Percentiles rank a stretch among this genome's conserved stretches.
Conservation (phyloP, 345 rosid species). For the Reutealis trisperma region DNA sequence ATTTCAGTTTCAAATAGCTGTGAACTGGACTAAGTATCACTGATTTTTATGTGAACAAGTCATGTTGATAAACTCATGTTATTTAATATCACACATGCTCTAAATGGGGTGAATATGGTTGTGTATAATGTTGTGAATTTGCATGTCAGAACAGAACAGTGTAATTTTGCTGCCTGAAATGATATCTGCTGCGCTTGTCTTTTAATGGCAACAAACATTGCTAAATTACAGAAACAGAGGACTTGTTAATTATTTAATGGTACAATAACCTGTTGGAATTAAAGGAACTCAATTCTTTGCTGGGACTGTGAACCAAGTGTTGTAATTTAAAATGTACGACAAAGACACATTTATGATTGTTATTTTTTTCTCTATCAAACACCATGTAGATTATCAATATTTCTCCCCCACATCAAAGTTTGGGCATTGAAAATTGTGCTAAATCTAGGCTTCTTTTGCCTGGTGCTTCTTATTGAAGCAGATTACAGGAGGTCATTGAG, state of each 20-base stretch:
- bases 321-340: not conserved
- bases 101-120: not conserved
- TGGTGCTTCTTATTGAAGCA: not conserved
- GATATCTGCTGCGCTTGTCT: not conserved
- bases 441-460: not conserved
- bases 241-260: not conserved
- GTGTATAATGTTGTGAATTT: too few species aligned
- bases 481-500: not conserved
- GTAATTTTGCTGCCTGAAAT: not conserved
- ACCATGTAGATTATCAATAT: not conserved
- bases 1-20: not conserved
- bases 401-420: not conserved
- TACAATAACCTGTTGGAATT: not conserved
- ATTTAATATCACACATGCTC: not conserved
- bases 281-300: not conserved
- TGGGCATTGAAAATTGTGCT: not conserved
- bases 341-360: not conserved
- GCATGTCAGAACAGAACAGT: not conserved
- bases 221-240: not conserved
- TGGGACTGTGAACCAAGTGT: not conserved
- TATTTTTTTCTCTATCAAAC: not conserved
- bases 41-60: not conserved
- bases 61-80: not conserved
- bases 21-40: not conserved
- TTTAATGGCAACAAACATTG: not conserved